Base-by-base conservation (phyloP, 129 eudicot species). In the Chrysanthemum lavandulifolium region DNA sequence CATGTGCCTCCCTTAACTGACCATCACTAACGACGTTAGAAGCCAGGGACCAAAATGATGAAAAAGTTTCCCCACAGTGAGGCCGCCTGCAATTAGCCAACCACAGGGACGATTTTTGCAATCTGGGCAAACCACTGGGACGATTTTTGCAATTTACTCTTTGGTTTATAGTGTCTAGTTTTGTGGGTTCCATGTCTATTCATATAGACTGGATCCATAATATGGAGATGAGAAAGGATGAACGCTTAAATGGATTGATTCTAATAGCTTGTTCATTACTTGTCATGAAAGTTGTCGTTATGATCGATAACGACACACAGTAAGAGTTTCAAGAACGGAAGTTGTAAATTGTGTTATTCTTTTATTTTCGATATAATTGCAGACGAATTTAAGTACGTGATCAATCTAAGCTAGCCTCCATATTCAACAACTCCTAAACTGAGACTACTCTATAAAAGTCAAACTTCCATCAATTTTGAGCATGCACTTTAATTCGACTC, bases 301-400 rank as follows among this genome's bases (percentile, higher is more conserved):
- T 29, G 16, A 36, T 36, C 9, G 10, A 6, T 36, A 36, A 6
- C 6, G 2, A 62, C 10, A 10, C 47, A 10, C 2, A 13, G 13
- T 61, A 21, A 25, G 29, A 61, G 13, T 61, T 16, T 57, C 62
- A 61, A 61, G 45, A 61, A 61, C n/a, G 18, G 66, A 61, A 40
- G 3, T 2, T 64, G 6, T 15, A 14, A 14, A 7, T 33, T 64
- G 7, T 6, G 58, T 15, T 12, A 64, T 2, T 13, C 2, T 40
- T 3, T 6, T 10, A 5, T 33, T 15, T 29, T 36, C 6, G 68
- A 64, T 36, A 53, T 53, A 12, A 15, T 0, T 53, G 1, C 14
- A 12, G 16, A 53, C 1, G n/a, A 53, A 14, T 13, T 10, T 53
- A 6, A n/a, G 56, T 13, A 0, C 15, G 0, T 11, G 56, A 12